Evolutionary conservation across 805 yeast genomes (phyloP).

Genomic region (Kodamaea kaohsiungensis): DNA sequence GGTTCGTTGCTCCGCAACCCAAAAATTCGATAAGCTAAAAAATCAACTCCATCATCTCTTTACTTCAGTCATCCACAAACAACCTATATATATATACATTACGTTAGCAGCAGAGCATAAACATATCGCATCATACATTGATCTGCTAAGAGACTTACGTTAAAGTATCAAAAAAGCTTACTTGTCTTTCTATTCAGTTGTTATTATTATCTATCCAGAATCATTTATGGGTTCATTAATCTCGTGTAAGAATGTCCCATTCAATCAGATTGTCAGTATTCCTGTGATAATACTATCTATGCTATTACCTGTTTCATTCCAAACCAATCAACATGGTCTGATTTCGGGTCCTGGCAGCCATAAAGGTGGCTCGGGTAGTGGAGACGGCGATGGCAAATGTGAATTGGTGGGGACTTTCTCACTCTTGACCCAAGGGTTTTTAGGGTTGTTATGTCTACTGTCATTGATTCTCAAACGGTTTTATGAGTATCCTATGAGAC

Average conservation of each 20-base stretch:
- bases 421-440: slow-evolving; percentile 66
- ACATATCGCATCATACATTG: not conserved
- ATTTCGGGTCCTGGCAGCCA: not conserved
- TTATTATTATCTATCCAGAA: not conserved
- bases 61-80: not conserved
- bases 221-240: not conserved
- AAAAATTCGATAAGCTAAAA: not conserved
- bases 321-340: not conserved
- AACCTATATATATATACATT: not conserved
- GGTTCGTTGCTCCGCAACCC: not conserved
- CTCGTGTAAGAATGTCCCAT: slow-evolving; percentile 8
- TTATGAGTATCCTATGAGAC: slow-evolving; percentile 73
- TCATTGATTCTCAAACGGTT: slow-evolving; percentile 74
- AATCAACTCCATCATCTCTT: not conserved
- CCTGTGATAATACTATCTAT: slow-evolving; percentile 9
- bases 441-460: slow-evolving; percentile 77
- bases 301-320: slow-evolving; percentile 1
- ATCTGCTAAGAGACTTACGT: not conserved
- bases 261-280: slow-evolving; percentile 8
- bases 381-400: slow-evolving; percentile 29
- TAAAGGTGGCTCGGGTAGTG: not conserved
- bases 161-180: not conserved
- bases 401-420: slow-evolving; percentile 81
- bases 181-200: not conserved
- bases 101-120: not conserved